A percentile compares a stretch with the other conserved stretches of the same genome.
Conservation (phyloP, 345 rosid species). For the Populus pruinosa region DNA sequence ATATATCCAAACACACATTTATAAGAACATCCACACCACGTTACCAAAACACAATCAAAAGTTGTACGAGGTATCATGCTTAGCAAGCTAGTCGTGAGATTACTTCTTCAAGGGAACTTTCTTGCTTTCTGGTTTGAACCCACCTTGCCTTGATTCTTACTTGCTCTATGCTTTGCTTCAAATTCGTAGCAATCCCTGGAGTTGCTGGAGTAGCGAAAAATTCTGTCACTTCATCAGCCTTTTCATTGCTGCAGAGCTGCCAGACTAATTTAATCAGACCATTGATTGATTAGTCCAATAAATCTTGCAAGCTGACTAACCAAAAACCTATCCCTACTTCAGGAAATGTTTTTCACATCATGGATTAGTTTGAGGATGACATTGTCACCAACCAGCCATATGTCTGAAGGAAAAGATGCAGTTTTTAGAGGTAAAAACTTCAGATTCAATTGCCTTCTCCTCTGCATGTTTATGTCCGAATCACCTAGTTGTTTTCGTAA, state of each 20-base stretch:
- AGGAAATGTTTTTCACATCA: neutral
- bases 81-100: conserved; percentile 24
- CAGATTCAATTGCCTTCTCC: neutral
- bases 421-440: neutral
- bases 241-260: conserved; percentile 43
- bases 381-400: neutral
- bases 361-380: neutral
- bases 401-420: neutral
- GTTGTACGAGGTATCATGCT: neutral
- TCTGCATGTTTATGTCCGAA: neutral
- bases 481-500: neutral
- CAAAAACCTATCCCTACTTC: neutral
- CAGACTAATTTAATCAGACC: neutral
- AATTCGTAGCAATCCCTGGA: conserved; percentile 30
- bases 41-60: too few species aligned
- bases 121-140: conserved; percentile 39
- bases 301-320: neutral
- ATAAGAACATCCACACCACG: too few species aligned
- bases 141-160: conserved; percentile 46
- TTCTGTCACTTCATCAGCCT: conserved; percentile 41
- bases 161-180: conserved; percentile 44
- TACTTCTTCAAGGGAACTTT: conserved; percentile 25
- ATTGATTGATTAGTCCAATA: neutral
- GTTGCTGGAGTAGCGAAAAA: conserved; percentile 19
- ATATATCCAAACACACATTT: too few species aligned